Evolutionary conservation across 75 land plant genomes (phyloP), one percentile per base, ranked within the genome.

Genomic region (Isoetes taiwanensis): DNA sequence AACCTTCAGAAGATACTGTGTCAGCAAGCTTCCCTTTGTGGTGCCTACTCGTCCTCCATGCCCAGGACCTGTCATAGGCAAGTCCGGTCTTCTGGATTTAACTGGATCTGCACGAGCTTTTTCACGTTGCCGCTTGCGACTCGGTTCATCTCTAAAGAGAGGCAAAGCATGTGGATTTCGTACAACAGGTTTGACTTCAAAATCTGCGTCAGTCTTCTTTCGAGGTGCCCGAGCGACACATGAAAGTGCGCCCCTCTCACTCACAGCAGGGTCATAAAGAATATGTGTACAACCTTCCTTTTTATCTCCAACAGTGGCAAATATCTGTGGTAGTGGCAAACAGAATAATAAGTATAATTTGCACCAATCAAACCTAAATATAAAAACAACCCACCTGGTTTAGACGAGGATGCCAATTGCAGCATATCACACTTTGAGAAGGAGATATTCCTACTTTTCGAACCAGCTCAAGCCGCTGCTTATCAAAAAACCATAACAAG

Each of bases 81-180:
- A 43, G 32, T 94, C 99, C 14, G 99, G 99, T 41, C 87, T 81
- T 53, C 70, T 84, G 4, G 99, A 84, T 52, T 88, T 94, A 3
- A 81, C 6, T 25, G 99, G 99, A 54, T 94, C 99, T 62, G 71
- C 84, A 29, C 93, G 67, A 39, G 72, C 78, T 32, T 94, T 94
- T 65, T 94, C 96, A 3, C 96, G 60, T 54, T 85, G 90, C 4
- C 99, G 79, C 64, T 94, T 94, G 12, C 96, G 75, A 52, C 90
- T 89, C 23, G 99, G 96, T 37, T 77, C 80, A 63, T 94, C 99
- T 72, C 96, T 71, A 53, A 94, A 89, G 41, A 94, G 42, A 14
- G 99, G 99, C 0, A 94, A 66, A 33, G 99, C 96, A 74, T 94
- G 99, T 33, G 99, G 99, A 57, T 94, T 90, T 37, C 86, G 95